Conservation (phyloP, 768 basidiomycete species). For the Ramaria rubella region DNA sequence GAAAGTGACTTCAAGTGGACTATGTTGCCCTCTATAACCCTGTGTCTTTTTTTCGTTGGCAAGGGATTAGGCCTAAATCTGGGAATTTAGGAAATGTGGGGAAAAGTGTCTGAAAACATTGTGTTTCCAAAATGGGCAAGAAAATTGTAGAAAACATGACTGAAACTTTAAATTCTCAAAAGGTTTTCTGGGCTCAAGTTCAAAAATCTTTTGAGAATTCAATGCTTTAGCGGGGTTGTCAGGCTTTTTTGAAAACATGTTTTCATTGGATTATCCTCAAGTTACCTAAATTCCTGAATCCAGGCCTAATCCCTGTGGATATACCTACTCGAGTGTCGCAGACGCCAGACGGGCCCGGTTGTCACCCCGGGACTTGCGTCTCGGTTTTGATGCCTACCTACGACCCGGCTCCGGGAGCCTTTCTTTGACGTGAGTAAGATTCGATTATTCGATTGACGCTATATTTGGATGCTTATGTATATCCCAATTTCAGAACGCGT, state of each 20-base stretch:
- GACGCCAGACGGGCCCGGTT: constrained; percentile 36
- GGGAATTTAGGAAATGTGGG: too few relatives aligned
- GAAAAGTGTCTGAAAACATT: too few relatives aligned
- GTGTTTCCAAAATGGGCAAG: too few relatives aligned
- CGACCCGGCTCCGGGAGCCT: too few relatives aligned
- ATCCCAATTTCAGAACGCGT: constrained; percentile 32
- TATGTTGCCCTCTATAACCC: constrained; percentile 36
- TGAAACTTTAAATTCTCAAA: too few relatives aligned
- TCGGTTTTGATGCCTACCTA: too few relatives aligned
- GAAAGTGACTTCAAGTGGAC: constrained; percentile 31
- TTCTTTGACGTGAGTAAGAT: too few relatives aligned
- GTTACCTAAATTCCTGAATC: too few relatives aligned
- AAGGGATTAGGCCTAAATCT: constrained; percentile 28
- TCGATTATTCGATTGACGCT: too few relatives aligned
- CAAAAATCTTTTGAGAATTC: neutral
- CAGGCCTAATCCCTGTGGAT: neutral
- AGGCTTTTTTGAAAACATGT: constrained; percentile 3
- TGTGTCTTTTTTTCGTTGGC: constrained; percentile 40
- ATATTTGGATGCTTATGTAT: constrained; percentile 35
- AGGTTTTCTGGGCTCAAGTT: neutral
- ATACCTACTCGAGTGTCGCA: constrained; percentile 30
- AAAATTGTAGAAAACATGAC: too few relatives aligned
- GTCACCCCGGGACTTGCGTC: too few relatives aligned
- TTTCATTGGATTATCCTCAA: too few relatives aligned
- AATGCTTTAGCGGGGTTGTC: neutral